Percentiles rank a stretch among this genome's conserved stretches.
Conservation (phyloP, 805 yeast species). For the Saccharomycopsis oosterbeekiorum region DNA sequence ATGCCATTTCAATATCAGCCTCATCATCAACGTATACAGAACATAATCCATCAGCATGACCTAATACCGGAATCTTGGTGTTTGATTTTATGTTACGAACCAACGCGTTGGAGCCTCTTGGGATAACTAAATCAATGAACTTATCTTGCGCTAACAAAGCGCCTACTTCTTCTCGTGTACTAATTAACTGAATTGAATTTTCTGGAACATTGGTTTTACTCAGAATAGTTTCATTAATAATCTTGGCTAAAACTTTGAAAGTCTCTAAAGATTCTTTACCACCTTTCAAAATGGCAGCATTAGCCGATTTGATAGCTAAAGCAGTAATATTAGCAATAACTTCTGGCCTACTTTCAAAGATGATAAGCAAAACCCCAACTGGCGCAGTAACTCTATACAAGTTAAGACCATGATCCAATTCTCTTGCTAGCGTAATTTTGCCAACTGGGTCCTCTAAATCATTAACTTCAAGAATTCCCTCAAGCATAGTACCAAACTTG, state of each 20-base stretch:
- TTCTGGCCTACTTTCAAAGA: slow-evolving; percentile 95
- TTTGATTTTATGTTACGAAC: slow-evolving; percentile 77
- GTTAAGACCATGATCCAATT: slow-evolving; percentile 83
- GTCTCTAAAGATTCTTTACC: slow-evolving; percentile 90
- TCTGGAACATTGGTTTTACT: slow-evolving; percentile 62
- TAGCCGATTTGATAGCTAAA: slow-evolving; percentile 90
- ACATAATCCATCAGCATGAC: slow-evolving; percentile 98
- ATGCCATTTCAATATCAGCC: slow-evolving; percentile 72
- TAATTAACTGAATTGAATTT: slow-evolving; percentile 76
- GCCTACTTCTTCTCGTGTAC: slow-evolving; percentile 83
- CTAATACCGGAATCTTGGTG: slow-evolving; percentile 93
- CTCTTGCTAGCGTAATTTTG: slow-evolving; percentile 70
- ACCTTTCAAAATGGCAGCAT: slow-evolving; percentile 93
- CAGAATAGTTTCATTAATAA: slow-evolving; percentile 51
- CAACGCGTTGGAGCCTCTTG: slow-evolving; percentile 92
- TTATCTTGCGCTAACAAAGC: slow-evolving; percentile 76
- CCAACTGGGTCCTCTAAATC: slow-evolving; percentile 86
- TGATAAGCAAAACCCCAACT: slow-evolving; percentile 84
- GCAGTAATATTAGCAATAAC: slow-evolving; percentile 97
- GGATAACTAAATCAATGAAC: slow-evolving; percentile 90
- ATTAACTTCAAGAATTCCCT: slow-evolving; percentile 90
- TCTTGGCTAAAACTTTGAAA: slow-evolving; percentile 68
- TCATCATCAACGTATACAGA: slow-evolving; percentile 72
- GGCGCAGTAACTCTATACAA: slow-evolving; percentile 84
- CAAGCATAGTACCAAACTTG: slow-evolving; percentile 88